These are phyloP conservation scores for Penicillium subrubescens DNA, from an alignment of 495 filamentous ascomycete genomes.

Conservation along the genomic window DNA sequence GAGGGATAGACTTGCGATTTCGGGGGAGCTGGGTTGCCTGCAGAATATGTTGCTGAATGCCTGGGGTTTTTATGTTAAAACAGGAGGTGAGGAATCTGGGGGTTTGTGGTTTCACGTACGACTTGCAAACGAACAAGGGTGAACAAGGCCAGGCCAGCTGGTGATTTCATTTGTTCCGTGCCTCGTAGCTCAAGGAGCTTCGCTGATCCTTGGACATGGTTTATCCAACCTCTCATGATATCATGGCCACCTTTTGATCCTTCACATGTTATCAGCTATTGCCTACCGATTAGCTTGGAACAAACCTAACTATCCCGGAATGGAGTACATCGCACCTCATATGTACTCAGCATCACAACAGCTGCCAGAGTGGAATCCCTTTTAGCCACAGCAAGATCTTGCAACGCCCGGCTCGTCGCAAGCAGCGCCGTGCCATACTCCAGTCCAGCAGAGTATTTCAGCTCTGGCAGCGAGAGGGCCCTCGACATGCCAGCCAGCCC, in stretches of 20 bases:
- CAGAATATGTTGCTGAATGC: slow-evolving; percentile 17
- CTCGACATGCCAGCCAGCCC: slow-evolving; percentile 19
- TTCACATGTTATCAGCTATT: slow-evolving; percentile 14
- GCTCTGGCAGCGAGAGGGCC: background rate
- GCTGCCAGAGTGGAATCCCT: slow-evolving; percentile 24
- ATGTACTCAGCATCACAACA: slow-evolving; percentile 24
- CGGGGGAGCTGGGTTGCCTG: slow-evolving; percentile 9
- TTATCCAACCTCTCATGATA: slow-evolving; percentile 13
- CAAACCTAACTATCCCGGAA: background rate
- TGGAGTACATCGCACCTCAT: slow-evolving; percentile 21
- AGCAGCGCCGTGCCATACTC: slow-evolving; percentile 21
- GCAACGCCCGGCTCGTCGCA: slow-evolving; percentile 19
- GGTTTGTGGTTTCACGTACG: background rate
- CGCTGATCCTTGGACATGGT: slow-evolving; percentile 19
- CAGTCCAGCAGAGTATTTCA: slow-evolving; percentile 9
- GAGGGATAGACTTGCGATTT: slow-evolving; percentile 14
- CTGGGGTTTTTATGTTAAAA: background rate
- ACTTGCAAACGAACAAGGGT: slow-evolving; percentile 13
- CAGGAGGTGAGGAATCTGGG: background rate
- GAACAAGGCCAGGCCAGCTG: slow-evolving; percentile 14
- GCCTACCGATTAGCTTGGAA: background rate
- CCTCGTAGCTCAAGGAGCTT: slow-evolving; percentile 24
- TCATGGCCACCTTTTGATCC: background rate
- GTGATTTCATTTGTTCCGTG: slow-evolving; percentile 11
- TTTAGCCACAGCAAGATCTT: slow-evolving; percentile 11